A percentile compares a stretch with the other conserved stretches of the same genome.
phyloP scores from a whole-genome alignment of 2,329 filamentous ascomycete genomes.

The Aspergillus nomiae region DNA sequence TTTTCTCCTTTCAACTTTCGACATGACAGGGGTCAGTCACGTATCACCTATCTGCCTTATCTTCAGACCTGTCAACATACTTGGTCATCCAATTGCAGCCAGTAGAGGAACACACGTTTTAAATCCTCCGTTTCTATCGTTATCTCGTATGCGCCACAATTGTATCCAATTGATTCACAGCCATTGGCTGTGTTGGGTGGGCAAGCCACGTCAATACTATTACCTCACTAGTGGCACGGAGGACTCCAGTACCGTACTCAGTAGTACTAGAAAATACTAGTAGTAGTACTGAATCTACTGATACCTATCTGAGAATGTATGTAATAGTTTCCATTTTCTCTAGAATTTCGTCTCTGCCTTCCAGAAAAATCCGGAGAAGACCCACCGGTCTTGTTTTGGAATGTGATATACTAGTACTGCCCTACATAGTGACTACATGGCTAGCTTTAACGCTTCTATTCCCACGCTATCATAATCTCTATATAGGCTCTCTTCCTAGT shows the following conservation, averaged over 20 bases:
- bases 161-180: not conserved
- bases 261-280: no score
- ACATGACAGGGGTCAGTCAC: not conserved
- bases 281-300: no score
- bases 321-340: not conserved
- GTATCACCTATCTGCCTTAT: not conserved
- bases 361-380: not conserved
- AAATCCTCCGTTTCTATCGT: not conserved
- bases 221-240: not conserved
- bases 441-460: not conserved
- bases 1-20: not conserved
- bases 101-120: not conserved
- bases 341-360: not conserved
- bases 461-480: not conserved
- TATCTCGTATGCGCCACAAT: not conserved
- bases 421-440: not conserved
- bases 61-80: not conserved
- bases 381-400: not conserved
- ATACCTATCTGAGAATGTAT: no score
- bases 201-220: not conserved
- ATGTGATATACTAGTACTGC: not conserved
- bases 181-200: not conserved
- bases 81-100: not conserved
- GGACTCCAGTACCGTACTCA: no score
- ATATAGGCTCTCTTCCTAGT: not conserved